A percentile compares a stretch with the other conserved stretches of the same genome.
Evolutionary conservation across 1,284 basidiomycete genomes (phyloP).

Genomic region (Wolfiporia cocos): DNA sequence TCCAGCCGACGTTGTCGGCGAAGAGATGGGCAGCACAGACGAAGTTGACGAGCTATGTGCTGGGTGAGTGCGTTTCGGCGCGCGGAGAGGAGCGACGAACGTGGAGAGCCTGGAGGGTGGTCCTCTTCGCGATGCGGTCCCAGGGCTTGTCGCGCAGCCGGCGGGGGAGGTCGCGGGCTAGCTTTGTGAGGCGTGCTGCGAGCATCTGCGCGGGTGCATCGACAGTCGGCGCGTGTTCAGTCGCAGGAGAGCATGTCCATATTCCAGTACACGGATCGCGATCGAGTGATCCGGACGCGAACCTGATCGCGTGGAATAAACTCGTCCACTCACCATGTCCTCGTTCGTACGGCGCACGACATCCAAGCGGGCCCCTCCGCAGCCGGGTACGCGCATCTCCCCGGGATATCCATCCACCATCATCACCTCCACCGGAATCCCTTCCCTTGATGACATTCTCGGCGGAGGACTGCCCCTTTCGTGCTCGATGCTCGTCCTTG

Average conservation of each 20-base stretch:
- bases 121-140: conserved; percentile 1
- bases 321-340: conserved; percentile 45
- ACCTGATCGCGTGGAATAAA: background rate
- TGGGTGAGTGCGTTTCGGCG: background rate
- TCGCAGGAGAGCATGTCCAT: too few species aligned
- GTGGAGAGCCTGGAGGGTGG: conserved; percentile 1
- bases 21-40: conserved; percentile 53
- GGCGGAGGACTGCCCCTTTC: conserved; percentile 90
- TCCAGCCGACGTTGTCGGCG: conserved; percentile 50
- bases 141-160: conserved; percentile 1
- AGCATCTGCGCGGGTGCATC: conserved; percentile 3
- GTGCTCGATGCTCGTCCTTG: conserved; percentile 65
- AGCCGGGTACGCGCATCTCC: conserved; percentile 60
- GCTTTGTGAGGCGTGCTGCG: conserved; percentile 1
- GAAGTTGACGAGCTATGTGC: conserved; percentile 41
- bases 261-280: background rate
- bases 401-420: conserved; percentile 55
- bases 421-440: conserved; percentile 83
- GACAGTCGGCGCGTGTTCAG: too few species aligned
- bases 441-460: conserved; percentile 93
- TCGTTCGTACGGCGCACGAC: conserved; percentile 76
- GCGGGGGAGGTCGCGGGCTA: background rate
- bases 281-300: too few species aligned
- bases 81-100: conserved; percentile 1
- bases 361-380: conserved; percentile 33